These are phyloP conservation scores for Suillus occidentalis DNA, from an alignment of 768 basidiomycete genomes.

Conservation along the genomic window DNA sequence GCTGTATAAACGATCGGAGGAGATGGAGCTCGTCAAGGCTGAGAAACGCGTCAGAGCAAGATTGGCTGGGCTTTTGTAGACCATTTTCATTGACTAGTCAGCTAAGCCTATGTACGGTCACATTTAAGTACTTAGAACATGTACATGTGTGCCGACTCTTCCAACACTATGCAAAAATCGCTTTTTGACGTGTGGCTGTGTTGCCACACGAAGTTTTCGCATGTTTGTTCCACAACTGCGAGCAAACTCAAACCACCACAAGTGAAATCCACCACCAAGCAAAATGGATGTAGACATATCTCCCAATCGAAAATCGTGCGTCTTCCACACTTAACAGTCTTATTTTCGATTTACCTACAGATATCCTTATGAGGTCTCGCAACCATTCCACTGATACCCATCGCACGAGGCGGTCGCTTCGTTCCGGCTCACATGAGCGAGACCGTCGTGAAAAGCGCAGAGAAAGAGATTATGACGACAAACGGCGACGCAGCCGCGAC, in stretches of 20 bases:
- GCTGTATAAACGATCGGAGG: conserved; percentile 50
- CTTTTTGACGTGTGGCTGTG: conserved; percentile 25
- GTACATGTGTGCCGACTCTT: too few species aligned
- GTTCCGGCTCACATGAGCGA: conserved; percentile 65
- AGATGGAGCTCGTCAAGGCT: conserved; percentile 54
- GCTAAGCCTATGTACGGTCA: not conserved
- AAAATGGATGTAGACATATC: conserved; percentile 68
- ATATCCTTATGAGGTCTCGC: conserved; percentile 48
- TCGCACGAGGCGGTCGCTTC: conserved; percentile 69
- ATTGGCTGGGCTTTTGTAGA: conserved; percentile 41
- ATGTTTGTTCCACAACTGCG: conserved; percentile 24
- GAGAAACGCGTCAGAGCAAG: conserved; percentile 58
- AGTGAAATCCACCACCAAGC: conserved; percentile 43
- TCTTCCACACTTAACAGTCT: conserved; percentile 16
- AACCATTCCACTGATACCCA: conserved; percentile 78
- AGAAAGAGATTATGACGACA: conserved; percentile 58
- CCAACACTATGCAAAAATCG: not conserved
- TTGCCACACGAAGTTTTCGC: conserved; percentile 34
- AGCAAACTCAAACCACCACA: conserved; percentile 8
- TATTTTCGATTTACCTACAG: not conserved
- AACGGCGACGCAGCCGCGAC: conserved; percentile 64
- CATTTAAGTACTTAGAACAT: not conserved
- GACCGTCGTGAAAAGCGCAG: conserved; percentile 49
- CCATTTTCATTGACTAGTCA: not conserved
- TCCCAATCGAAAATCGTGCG: conserved; percentile 62